Base-by-base conservation (phyloP, 331 rosid genomes). In the Saraca asoca region DNA sequence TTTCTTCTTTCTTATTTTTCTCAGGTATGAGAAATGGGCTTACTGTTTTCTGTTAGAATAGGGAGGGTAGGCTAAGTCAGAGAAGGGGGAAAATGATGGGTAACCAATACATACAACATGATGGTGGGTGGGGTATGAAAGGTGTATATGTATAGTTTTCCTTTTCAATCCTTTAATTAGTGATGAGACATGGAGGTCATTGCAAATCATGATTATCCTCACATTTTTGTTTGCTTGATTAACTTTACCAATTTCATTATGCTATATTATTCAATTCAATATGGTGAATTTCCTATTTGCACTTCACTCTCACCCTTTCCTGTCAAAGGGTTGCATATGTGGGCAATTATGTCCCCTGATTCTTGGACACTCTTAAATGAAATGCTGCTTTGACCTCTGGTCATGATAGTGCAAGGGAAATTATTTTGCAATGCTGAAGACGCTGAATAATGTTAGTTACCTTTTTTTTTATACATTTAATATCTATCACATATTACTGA, bases 141-240 rank as follows among this genome's bases (percentile, higher is more conserved):
- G 95, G 85, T 90, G 91, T 84, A 86, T 77, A 83, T 91, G 88
- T 83, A 86, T 81, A 91, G 85, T 81, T 80, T 83, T 68, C 59
- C 50, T 78, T 70, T 83, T 39, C 14, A 68, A 79, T 84, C 83
- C 87, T 83, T 80, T 74, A 79, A 77, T 74, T 73, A 88, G 84
- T 82, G 67, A 79, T 75, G 69, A 72, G 85, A 88, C 75, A 72
- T 43, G 78, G 82, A 77, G 75, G 85, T 74, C 70, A 79, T 75
- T 83, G 86, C 83, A 75, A 72, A 79, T 85, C 86, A 73, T 81
- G 77, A 77, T 80, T 85, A 78, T 81, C 82, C 78, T 65, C 61
- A 55, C 72, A 79, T 64, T 71, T 69, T 80, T 57, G 29, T 72
- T 77, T 55, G 54, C 66, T 66, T 74, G 51, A 33, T 72, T 37